Conservation (phyloP, 805 yeast genomes). For the Myxozyma monticola region DNA sequence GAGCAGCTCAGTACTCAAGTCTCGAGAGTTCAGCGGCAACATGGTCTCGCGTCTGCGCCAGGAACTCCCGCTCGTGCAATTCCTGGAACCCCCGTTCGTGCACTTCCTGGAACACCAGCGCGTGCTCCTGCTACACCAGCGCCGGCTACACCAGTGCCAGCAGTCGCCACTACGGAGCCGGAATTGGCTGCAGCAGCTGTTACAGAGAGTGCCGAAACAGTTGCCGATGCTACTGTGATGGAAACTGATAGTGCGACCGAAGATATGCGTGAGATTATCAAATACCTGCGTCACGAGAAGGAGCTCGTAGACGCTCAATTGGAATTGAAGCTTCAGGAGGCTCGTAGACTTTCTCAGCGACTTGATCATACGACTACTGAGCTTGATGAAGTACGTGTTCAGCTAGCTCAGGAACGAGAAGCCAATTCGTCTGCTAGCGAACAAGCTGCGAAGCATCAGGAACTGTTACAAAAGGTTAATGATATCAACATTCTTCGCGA, state of each 20-base stretch:
- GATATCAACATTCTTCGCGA: constrained; percentile 66
- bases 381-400: constrained; percentile 52
- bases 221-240: background rate
- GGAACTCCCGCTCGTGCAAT: constrained; percentile 5
- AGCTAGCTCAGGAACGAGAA: constrained; percentile 43
- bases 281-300: constrained; percentile 69
- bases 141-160: constrained; percentile 1
- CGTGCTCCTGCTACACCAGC: background rate
- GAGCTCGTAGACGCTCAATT: constrained; percentile 66
- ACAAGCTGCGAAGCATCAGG: constrained; percentile 44
- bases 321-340: constrained; percentile 54
- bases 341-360: constrained; percentile 52
- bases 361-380: constrained; percentile 51
- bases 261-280: constrained; percentile 54
- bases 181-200: background rate
- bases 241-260: constrained; percentile 24
- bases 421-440: constrained; percentile 11
- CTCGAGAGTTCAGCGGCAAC: constrained; percentile 15
- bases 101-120: background rate
- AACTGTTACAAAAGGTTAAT: constrained; percentile 54
- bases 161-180: constrained; percentile 4
- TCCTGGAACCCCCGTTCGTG: constrained; percentile 1
- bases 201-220: background rate
- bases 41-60: background rate
- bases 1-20: constrained; percentile 43